Evolutionary conservation across 1,139 yeast species (phyloP).

Genomic region (Saccharomyces hybrid): DNA sequence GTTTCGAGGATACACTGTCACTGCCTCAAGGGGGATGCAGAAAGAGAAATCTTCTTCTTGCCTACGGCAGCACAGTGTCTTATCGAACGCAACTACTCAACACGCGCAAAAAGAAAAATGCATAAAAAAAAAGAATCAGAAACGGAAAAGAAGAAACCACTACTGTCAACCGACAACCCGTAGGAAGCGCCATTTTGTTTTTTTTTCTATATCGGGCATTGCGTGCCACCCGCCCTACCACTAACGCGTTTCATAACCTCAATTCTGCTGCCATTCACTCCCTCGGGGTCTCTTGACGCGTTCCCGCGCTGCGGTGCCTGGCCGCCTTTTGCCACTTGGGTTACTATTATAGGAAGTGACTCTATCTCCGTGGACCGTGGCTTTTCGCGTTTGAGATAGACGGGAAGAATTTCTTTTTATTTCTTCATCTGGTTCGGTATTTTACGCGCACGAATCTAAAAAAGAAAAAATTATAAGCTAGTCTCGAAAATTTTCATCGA

Average conservation of each 20-base stretch:
- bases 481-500: constrained; percentile 1
- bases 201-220: background rate
- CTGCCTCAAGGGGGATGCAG: background rate
- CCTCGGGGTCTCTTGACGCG: background rate
- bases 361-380: background rate
- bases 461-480: background rate
- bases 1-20: background rate
- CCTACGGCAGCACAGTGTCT: background rate
- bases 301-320: background rate
- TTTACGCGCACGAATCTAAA: background rate
- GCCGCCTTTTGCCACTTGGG: background rate
- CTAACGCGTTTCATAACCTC: background rate
- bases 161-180: background rate
- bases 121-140: background rate
- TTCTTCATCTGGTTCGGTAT: background rate
- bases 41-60: background rate
- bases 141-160: background rate
- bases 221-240: background rate
- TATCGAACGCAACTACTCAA: background rate
- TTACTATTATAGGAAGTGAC: background rate
- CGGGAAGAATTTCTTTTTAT: background rate
- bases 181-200: background rate
- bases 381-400: background rate
- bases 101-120: background rate
- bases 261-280: background rate